phyloP scores from a whole-genome alignment of 1,284 basidiomycete genomes.

The Austroboletus niveus region DNA sequence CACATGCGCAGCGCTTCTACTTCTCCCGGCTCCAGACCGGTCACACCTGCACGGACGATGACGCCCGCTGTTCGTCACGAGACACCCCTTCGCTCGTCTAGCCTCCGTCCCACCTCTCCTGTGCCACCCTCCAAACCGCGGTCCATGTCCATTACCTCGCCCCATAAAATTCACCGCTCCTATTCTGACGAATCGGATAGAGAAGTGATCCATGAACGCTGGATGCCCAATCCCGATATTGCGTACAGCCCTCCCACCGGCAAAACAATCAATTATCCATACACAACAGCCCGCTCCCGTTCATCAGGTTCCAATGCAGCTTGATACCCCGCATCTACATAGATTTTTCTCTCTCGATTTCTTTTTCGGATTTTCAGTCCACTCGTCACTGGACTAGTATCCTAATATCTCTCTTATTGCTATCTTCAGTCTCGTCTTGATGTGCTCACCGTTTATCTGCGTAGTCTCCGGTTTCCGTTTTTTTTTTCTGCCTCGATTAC shows the following conservation, averaged over 20 bases:
- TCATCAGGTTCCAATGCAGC: constrained; percentile 36
- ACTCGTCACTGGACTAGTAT: constrained; percentile 29
- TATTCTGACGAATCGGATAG: constrained; percentile 50
- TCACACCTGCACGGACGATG: constrained; percentile 42
- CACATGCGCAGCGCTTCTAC: constrained; percentile 46
- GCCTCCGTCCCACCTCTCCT: constrained; percentile 37
- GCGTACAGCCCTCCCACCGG: constrained; percentile 33
- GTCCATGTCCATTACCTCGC: constrained; percentile 42
- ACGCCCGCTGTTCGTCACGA: constrained; percentile 35
- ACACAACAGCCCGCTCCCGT: constrained; percentile 30
- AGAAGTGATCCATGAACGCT: constrained; percentile 47
- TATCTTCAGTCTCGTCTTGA: constrained; percentile 29
- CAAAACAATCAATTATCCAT: constrained; percentile 30
- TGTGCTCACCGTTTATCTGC: constrained; percentile 12
- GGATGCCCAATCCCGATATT: constrained; percentile 44
- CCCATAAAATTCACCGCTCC: constrained; percentile 47
- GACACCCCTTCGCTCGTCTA: constrained; percentile 35
- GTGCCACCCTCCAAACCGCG: constrained; percentile 46
- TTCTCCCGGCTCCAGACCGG: constrained; percentile 46
- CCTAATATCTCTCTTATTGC: constrained; percentile 35
- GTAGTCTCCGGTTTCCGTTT: constrained; percentile 15
- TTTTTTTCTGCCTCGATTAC: constrained; percentile 8
- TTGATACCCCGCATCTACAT: constrained; percentile 24
- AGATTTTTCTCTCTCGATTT: constrained; percentile 20
- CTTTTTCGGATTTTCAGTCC: constrained; percentile 18